Evolutionary conservation across 495 filamentous ascomycete species (phyloP), one percentile per base, ranked within the genome.

Genomic region (Penicillium dipodomyicola): DNA sequence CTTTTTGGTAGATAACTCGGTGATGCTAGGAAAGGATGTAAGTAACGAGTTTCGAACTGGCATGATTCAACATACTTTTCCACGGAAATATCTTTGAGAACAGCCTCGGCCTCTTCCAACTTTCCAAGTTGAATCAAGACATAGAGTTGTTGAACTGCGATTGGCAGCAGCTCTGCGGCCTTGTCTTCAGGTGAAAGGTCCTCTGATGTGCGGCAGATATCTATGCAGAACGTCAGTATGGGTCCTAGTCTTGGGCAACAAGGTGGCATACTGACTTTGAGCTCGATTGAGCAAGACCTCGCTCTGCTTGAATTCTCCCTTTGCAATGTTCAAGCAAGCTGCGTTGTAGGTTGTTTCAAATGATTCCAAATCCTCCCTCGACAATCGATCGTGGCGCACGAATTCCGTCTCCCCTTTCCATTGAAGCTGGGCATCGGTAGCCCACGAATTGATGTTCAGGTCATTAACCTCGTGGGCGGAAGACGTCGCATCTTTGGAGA

Each of bases 301-400:
- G 5, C 84, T 91, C 64, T 92, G 85, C 19, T 68, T 74, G 48
- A 92, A 82, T 60, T 92, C 90, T 11, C 87, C 89, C 57, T 86
- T 80, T 10, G 91, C 90, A 65, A 97, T 88, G 67, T 86, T 87
- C 42, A 82, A 82, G 68, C 93, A 97, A 22, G 92, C 95, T 8
- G 87, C 86, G 76, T 98, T 98, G 72, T 92, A 98, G 0, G 91
- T 83, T 5, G 88, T 95, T 72, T 98, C 94, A 62, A 97, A 98
- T 4, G 87, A 86, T 65, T 97, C 91, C 44, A 96, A 70, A 64
- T 96, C 90, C 54, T 91, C 90, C 56, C 86, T 79, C 17, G 74
- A 77, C 14, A 85, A 78, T 66, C 89, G 82, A 58, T 79, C 82
- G 40, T 74, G 68, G 51, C 70, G 72, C 35, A 80, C 80, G 17